Evolutionary conservation across 2,329 filamentous ascomycete genomes (phyloP).

Genomic region (Corynespora cassiicola): DNA sequence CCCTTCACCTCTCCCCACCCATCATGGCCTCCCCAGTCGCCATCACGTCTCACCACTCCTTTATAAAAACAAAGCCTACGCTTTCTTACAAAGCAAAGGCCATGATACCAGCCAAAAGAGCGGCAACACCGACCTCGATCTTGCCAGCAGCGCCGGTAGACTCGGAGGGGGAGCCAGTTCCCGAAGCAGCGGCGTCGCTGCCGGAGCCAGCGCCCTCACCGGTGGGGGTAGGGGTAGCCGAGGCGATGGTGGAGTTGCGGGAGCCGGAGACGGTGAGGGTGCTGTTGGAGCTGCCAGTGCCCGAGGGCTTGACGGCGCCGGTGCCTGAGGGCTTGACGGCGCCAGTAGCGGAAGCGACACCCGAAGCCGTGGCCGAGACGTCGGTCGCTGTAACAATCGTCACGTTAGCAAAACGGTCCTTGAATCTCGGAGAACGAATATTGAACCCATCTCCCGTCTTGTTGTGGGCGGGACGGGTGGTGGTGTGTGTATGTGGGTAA

Average conservation of each 20-base stretch:
- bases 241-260: slow-evolving; percentile 13
- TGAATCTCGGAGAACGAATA: neutral
- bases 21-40: too few relatives aligned
- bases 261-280: slow-evolving; percentile 14
- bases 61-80: too few relatives aligned
- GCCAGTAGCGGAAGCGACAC: slow-evolving; percentile 19
- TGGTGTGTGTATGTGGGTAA: neutral
- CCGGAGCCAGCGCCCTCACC: slow-evolving; percentile 5
- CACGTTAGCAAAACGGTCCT: neutral
- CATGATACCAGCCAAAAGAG: slow-evolving; percentile 25
- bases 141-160: slow-evolving; percentile 24
- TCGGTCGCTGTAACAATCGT: slow-evolving; percentile 17
- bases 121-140: slow-evolving; percentile 30
- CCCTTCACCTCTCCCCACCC: too few relatives aligned
- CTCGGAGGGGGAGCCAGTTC: slow-evolving; percentile 4
- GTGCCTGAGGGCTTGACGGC: slow-evolving; percentile 16
- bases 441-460: neutral
- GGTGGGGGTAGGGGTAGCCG: slow-evolving; percentile 10
- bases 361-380: slow-evolving; percentile 23
- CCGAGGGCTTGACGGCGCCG: slow-evolving; percentile 5
- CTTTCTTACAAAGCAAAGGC: slow-evolving; percentile 36
- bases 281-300: slow-evolving; percentile 13
- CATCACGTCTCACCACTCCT: too few relatives aligned
- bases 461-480: neutral
- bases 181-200: neutral